phyloP scores from a whole-genome alignment of 164 flowering plant genomes.

The Chimonanthus salicifolius region DNA sequence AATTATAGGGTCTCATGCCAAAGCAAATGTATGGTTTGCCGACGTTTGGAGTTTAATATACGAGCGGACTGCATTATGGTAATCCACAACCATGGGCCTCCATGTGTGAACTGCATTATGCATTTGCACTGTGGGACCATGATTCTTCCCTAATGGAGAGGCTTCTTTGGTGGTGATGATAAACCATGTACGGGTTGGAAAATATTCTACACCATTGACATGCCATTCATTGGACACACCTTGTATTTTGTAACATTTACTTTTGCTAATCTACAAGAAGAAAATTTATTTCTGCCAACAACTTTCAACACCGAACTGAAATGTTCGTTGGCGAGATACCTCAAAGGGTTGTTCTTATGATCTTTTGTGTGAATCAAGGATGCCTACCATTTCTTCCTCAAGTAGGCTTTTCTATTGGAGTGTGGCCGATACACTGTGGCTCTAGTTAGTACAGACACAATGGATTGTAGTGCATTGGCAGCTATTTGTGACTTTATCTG shows the following conservation, averaged over 20 bases:
- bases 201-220: background rate
- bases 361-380: background rate
- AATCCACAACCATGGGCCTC: too few species aligned
- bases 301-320: background rate
- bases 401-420: constrained; percentile 3
- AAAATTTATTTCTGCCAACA: background rate
- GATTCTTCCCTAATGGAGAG: background rate
- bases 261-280: background rate
- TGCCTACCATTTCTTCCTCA: constrained; percentile 6
- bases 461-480: constrained; percentile 38
- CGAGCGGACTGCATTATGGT: background rate
- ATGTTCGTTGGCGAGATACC: background rate
- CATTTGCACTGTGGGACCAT: background rate
- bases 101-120: too few species aligned
- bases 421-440: constrained; percentile 21
- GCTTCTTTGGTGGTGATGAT: background rate
- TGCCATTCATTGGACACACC: background rate
- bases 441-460: constrained; percentile 32
- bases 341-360: background rate
- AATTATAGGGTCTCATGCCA: background rate
- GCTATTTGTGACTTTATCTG: constrained; percentile 57
- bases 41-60: background rate
- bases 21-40: background rate
- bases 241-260: background rate
- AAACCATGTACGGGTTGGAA: background rate